These are phyloP conservation scores for Corniculantispora saksenae DNA, from an alignment of 2,329 filamentous ascomycete genomes.

Conservation along the genomic window DNA sequence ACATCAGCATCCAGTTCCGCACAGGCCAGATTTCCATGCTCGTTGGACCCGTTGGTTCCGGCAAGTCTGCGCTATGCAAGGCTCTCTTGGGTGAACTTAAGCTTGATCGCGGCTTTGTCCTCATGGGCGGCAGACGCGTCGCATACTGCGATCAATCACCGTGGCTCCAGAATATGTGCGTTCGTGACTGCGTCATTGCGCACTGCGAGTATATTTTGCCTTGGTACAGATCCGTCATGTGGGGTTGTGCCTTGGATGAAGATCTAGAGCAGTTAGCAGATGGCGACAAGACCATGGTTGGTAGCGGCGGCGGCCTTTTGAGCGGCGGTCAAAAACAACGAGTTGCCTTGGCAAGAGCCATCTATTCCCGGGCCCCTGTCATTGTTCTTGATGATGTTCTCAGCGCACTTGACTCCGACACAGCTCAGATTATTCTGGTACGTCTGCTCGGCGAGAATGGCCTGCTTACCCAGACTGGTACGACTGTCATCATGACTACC, in stretches of 20 bases:
- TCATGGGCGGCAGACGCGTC: constrained; percentile 17
- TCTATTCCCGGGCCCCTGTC: constrained; percentile 86
- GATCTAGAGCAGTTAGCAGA: constrained; percentile 37
- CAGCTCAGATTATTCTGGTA: constrained; percentile 19
- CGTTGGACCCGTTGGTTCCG: constrained; percentile 22
- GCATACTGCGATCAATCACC: constrained; percentile 22
- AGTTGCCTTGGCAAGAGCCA: constrained; percentile 69
- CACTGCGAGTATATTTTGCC: constrained; percentile 14
- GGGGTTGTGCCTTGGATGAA: constrained; percentile 33
- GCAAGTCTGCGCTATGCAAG: constrained; percentile 26
- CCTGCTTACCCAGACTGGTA: constrained; percentile 21
- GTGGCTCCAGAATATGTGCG: constrained; percentile 18
- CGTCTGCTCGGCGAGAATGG: constrained; percentile 24
- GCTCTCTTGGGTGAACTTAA: constrained; percentile 25
- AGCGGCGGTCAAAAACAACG: constrained; percentile 29
- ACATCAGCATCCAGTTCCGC: constrained; percentile 15
- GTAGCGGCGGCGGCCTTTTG: constrained; percentile 24
- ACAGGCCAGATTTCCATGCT: constrained; percentile 33
- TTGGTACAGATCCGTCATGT: constrained; percentile 17
- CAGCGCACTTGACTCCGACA: constrained; percentile 16
- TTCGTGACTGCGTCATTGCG: constrained; percentile 15
- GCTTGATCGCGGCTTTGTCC: constrained; percentile 19
- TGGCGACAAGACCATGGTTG: constrained; percentile 18
- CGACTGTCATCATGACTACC: constrained; percentile 23
- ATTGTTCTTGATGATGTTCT: constrained; percentile 77